Conservation (phyloP, 2,329 filamentous ascomycete genomes). For the Cercospora nicotianae region DNA sequence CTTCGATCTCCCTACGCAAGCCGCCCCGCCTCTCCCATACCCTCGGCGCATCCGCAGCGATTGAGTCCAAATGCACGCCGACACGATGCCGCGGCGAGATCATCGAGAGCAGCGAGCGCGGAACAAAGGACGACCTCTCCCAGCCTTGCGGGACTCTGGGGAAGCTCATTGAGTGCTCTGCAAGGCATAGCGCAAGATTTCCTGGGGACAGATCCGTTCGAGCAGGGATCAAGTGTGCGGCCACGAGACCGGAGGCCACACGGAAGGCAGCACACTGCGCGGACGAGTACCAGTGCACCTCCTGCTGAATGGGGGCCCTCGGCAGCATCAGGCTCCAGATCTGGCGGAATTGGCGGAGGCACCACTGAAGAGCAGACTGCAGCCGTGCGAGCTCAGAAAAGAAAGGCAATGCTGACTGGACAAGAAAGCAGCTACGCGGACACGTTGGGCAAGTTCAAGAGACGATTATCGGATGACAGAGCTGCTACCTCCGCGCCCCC, state of each 20-base stretch:
- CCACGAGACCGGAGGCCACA: constrained; percentile 38
- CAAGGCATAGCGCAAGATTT: constrained; percentile 53
- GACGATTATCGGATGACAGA: constrained; percentile 66
- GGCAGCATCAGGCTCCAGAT: constrained; percentile 37
- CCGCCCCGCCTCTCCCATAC: constrained; percentile 45
- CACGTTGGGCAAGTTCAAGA: constrained; percentile 56
- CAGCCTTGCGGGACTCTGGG: constrained; percentile 48
- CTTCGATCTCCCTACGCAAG: constrained; percentile 43
- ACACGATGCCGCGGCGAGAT: constrained; percentile 9
- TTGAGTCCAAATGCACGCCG: constrained; percentile 14
- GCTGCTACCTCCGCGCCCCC: constrained; percentile 50
- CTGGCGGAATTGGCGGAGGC: constrained; percentile 46
- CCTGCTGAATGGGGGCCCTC: constrained; percentile 52
- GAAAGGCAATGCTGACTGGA: constrained; percentile 48
- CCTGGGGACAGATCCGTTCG: constrained; percentile 43
- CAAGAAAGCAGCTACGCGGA: constrained; percentile 45
- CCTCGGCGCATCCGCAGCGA: constrained; percentile 38
- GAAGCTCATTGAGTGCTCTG: constrained; percentile 51
- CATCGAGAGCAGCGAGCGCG: constrained; percentile 15
- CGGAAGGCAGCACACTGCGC: constrained; percentile 18
- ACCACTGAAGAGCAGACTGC: constrained; percentile 49
- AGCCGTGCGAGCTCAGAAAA: constrained; percentile 51
- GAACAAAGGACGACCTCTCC: constrained; percentile 27
- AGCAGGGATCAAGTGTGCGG: constrained; percentile 18
- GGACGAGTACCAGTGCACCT: constrained; percentile 40